Percentiles rank a stretch among this genome's conserved stretches.
These are phyloP conservation scores for Quercus mongolica DNA, from an alignment of 306 rosid genomes.

Conservation along the genomic window DNA sequence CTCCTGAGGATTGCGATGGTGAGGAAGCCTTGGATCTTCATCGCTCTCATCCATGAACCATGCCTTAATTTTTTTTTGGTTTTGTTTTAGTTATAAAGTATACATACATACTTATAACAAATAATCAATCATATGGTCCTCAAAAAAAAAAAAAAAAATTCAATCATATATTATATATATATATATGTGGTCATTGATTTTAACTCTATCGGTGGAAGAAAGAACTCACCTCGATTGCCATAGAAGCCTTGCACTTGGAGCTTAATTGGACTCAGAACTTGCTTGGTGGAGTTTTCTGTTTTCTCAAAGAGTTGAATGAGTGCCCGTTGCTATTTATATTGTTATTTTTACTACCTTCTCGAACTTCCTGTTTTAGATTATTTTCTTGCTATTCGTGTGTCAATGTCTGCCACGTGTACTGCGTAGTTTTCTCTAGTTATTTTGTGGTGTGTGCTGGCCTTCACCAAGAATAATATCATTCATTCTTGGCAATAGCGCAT, in stretches of 20 bases:
- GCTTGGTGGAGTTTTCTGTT: neutral
- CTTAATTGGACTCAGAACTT: neutral
- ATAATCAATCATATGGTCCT: neutral
- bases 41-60: slow-evolving; percentile 75
- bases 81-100: neutral
- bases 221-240: slow-evolving; percentile 65
- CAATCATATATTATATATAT: neutral
- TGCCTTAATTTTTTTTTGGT: slow-evolving; percentile 38
- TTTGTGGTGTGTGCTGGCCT: slow-evolving; percentile 13
- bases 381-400: neutral
- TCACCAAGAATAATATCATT: neutral
- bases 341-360: neutral
- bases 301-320: neutral
- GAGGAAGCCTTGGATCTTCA: slow-evolving; percentile 79
- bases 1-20: slow-evolving; percentile 51
- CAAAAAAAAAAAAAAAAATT: too few species aligned
- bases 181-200: neutral
- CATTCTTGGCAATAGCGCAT: neutral
- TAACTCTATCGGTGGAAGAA: neutral
- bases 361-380: neutral
- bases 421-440: neutral
- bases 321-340: neutral
- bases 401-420: slow-evolving; percentile 8
- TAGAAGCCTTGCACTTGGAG: slow-evolving; percentile 10
- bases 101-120: neutral